Evolutionary conservation across 2,329 filamentous ascomycete genomes (phyloP).

Genomic region (Microsporum ferrugineum): DNA sequence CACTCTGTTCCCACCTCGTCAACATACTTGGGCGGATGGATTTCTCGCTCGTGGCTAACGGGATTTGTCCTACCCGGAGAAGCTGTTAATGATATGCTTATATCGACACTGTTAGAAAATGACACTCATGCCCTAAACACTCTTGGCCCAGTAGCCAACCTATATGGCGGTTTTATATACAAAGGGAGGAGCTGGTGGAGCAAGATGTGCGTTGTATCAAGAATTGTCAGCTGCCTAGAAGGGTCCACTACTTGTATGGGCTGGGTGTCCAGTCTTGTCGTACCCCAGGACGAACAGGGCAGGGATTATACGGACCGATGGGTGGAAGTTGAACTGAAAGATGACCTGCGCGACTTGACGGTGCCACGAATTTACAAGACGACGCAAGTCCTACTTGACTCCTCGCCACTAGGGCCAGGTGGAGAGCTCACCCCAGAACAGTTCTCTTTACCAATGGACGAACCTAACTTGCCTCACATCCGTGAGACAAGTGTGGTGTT

Average conservation of each 20-base stretch:
- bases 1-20: conserved; percentile 6
- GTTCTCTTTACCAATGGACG: conserved; percentile 31
- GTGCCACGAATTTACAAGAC: conserved; percentile 37
- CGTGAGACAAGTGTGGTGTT: conserved; percentile 9
- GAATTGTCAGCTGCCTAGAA: conserved; percentile 39
- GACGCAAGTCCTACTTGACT: conserved; percentile 28
- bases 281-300: conserved; percentile 28
- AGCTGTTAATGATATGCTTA: conserved; percentile 43
- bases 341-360: conserved; percentile 17
- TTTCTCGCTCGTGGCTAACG: conserved; percentile 45
- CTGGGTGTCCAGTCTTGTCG: conserved; percentile 38
- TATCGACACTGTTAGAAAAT: conserved; percentile 46
- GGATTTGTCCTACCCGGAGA: conserved; percentile 46
- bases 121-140: conserved; percentile 37
- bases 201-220: conserved; percentile 43
- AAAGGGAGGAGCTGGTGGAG: conserved; percentile 45
- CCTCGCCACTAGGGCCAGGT: conserved; percentile 29
- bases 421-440: conserved; percentile 28
- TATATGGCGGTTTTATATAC: conserved; percentile 46
- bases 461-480: conserved; percentile 14
- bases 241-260: conserved; percentile 43
- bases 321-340: conserved; percentile 37
- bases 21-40: conserved; percentile 40
- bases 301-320: conserved; percentile 34
- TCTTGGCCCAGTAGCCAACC: conserved; percentile 41